Evolutionary conservation across 2,329 filamentous ascomycete genomes (phyloP), one percentile per base, ranked within the genome.

Genomic region (Claviceps lovelessii): DNA sequence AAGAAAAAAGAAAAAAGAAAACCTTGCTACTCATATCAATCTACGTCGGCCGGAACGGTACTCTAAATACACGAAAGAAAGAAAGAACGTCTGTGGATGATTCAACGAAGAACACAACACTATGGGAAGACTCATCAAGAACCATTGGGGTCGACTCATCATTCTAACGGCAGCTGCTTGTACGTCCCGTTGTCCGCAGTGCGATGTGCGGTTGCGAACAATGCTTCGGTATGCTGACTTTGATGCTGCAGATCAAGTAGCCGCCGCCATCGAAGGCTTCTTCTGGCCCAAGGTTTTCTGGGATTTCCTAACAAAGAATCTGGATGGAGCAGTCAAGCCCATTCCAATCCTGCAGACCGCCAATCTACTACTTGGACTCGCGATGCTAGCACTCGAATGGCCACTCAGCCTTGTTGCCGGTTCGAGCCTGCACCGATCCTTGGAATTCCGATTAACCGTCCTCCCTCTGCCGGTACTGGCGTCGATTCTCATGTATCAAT

Each of bases 261-360:
- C 77, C 57, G 90, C 90, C 57, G 84, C 86, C 17, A 73, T 98
- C 55, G 81, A 94, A 73, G 84, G 81, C 65, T 95, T 93, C 78
- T 91, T 98, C 80, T 98, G 90, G 90, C 93, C 93, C 61, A 98
- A 98, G 71, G 85, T 98, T 67, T 95, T 98, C 73, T 98, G 88
- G 86, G 93, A 98, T 72, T 95, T 95, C 69, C 73, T 93, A 61
- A 96, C 91, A 57, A 90, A 88, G 65, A 90, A 88, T 63, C 83
- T 98, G 62, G 88, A 98, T 67, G 78, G 75, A 54, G 87, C 86
- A 51, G 88, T 97, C 58, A 90, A 86, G 64, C 91, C 91, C 0
- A 70, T 93, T n/a, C 93, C 93, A 1, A 76, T 90, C 52, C 76
- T 98, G 17, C 93, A 98, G 68, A 87, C 86, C 64, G 78, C 97